Conservation (phyloP, 108 stramenopile species). For the Fragilariopsis cylindrus region DNA sequence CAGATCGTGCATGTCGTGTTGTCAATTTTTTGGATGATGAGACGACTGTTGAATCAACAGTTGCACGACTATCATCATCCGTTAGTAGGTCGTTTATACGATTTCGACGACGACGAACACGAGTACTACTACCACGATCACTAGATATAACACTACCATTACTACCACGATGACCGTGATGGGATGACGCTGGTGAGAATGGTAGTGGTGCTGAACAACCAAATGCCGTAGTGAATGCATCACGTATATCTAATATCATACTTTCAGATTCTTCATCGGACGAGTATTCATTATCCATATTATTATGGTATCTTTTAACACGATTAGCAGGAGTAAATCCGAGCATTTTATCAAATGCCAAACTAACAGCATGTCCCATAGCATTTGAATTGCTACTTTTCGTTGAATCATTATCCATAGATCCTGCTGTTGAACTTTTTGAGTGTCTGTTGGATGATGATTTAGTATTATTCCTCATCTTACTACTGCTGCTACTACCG, state of each 20-base stretch:
- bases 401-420: neutral
- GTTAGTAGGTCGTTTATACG: too few relatives aligned
- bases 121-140: too few relatives aligned
- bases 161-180: neutral
- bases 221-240: neutral
- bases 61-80: neutral
- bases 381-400: neutral
- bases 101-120: too few relatives aligned
- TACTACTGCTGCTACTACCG: too few relatives aligned
- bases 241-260: slow-evolving; percentile 9
- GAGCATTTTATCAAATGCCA: slow-evolving; percentile 15
- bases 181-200: too few relatives aligned
- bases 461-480: too few relatives aligned
- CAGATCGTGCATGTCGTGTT: slow-evolving; percentile 1
- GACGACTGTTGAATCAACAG: too few relatives aligned
- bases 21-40: neutral
- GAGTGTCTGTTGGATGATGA: too few relatives aligned
- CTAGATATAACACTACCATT: neutral
- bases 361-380: slow-evolving; percentile 5
- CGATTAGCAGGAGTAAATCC: slow-evolving; percentile 1
- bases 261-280: slow-evolving; percentile 15
- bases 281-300: neutral
- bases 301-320: neutral
- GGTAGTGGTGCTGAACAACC: slow-evolving; percentile 11
- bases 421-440: neutral